Evolutionary conservation across 495 filamentous ascomycete species (phyloP).

Genomic region (Aspergillus mulundensis): DNA sequence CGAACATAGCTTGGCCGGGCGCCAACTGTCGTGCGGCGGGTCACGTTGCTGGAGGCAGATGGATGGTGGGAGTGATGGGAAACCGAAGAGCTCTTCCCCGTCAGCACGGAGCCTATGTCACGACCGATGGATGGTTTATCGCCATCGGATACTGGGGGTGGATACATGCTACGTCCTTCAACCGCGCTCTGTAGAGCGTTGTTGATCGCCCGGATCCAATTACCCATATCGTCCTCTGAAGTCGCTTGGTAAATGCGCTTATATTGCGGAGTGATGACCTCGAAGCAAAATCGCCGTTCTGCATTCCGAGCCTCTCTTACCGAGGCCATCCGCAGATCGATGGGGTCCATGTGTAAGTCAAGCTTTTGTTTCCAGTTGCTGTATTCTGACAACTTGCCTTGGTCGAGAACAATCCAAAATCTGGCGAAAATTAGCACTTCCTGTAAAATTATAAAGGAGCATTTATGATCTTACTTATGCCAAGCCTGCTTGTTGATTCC

Average conservation of each 20-base stretch:
- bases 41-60: slow-evolving; percentile 51
- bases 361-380: slow-evolving; percentile 99
- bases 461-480: slow-evolving; percentile 72
- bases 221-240: slow-evolving; percentile 95
- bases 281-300: slow-evolving; percentile 95
- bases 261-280: slow-evolving; percentile 95
- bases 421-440: slow-evolving; percentile 43
- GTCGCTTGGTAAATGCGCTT: slow-evolving; percentile 97
- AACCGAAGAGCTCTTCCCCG: slow-evolving; percentile 84
- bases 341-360: slow-evolving; percentile 96
- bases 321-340: slow-evolving; percentile 94
- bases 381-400: slow-evolving; percentile 94
- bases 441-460: no score
- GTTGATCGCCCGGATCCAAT: slow-evolving; percentile 95
- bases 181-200: slow-evolving; percentile 95
- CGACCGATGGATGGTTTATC: slow-evolving; percentile 57
- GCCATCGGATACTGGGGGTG: slow-evolving; percentile 35
- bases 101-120: slow-evolving; percentile 87
- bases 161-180: slow-evolving; percentile 64
- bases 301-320: slow-evolving; percentile 92
- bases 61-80: slow-evolving; percentile 56
- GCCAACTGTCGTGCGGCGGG: slow-evolving; percentile 85
- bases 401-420: slow-evolving; percentile 97
- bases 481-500: slow-evolving; percentile 94
- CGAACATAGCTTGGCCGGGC: slow-evolving; percentile 73